Conservation (phyloP, 2,329 filamentous ascomycete species). For the Fusarium bactridioides region DNA sequence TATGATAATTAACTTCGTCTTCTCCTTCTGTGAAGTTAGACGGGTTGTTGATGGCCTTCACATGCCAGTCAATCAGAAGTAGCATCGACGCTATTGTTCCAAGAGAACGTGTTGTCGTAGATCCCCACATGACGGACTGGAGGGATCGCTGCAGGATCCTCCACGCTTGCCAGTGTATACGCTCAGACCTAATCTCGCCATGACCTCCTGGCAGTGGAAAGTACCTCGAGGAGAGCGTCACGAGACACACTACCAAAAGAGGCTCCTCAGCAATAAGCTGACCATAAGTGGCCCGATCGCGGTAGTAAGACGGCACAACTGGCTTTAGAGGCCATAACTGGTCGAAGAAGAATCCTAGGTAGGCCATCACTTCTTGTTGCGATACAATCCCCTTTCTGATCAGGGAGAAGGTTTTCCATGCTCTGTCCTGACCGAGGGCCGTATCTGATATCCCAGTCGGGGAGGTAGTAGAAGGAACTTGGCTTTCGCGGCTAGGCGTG, state of each 20-base stretch:
- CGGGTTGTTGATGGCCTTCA: slow-evolving; percentile 28
- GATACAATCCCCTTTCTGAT: slow-evolving; percentile 21
- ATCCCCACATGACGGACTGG: slow-evolving; percentile 26
- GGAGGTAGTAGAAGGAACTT: background rate
- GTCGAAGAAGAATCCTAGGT: slow-evolving; percentile 18
- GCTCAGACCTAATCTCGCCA: slow-evolving; percentile 17
- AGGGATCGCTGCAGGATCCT: slow-evolving; percentile 11
- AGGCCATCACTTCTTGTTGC: slow-evolving; percentile 12
- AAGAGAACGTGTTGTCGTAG: slow-evolving; percentile 9
- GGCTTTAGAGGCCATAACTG: slow-evolving; percentile 22
- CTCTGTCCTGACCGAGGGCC: background rate
- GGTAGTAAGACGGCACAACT: slow-evolving; percentile 13
- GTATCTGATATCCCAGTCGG: background rate
- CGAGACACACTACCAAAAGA: slow-evolving; percentile 11
- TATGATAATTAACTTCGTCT: background rate
- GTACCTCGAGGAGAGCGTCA: slow-evolving; percentile 22
- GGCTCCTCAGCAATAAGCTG: slow-evolving; percentile 15
- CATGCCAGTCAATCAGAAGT: slow-evolving; percentile 25
- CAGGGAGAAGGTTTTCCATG: slow-evolving; percentile 12
- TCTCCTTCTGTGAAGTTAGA: slow-evolving; percentile 28
- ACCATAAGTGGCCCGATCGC: background rate
- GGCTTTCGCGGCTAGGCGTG: background rate
- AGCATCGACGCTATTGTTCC: slow-evolving; percentile 21
- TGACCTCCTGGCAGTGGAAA: slow-evolving; percentile 1
- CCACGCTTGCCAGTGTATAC: slow-evolving; percentile 29